A percentile compares a stretch with the other conserved stretches of the same genome.
Evolutionary conservation across 2,329 filamentous ascomycete genomes (phyloP).

Genomic region (Graphilbum sp.): DNA sequence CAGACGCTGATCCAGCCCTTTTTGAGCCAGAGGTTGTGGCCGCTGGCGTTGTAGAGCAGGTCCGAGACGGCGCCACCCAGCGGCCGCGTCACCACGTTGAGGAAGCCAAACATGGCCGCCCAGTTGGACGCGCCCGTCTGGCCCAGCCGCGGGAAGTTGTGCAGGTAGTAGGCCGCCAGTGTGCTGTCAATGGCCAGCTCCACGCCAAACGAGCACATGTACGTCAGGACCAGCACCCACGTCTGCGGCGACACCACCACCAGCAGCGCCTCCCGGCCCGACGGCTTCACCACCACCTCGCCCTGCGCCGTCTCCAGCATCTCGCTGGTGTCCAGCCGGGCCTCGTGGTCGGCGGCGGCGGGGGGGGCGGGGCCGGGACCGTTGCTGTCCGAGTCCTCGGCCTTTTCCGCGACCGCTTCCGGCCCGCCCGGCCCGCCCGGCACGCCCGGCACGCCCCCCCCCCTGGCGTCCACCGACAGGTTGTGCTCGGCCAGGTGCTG

Average conservation of each 20-base stretch:
- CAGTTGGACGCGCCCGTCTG: conserved; percentile 42
- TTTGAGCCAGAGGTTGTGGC: conserved; percentile 24
- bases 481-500: conserved; percentile 33
- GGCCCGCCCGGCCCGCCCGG: not conserved
- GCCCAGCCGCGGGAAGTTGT: conserved; percentile 39
- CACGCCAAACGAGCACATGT: conserved; percentile 46
- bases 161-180: conserved; percentile 40
- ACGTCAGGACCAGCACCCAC: conserved; percentile 36
- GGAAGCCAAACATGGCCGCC: conserved; percentile 59
- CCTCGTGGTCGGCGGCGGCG: conserved; percentile 23
- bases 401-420: not conserved
- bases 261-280: conserved; percentile 26
- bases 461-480: conserved; percentile 9
- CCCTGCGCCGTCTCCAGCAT: conserved; percentile 37
- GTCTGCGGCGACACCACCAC: conserved; percentile 38
- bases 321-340: conserved; percentile 29
- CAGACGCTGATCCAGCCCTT: conserved; percentile 44
- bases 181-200: conserved; percentile 47
- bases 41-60: conserved; percentile 24
- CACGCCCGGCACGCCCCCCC: conserved; percentile 18
- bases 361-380: not conserved
- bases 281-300: conserved; percentile 37
- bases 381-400: not conserved
- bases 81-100: conserved; percentile 53
- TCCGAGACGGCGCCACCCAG: conserved; percentile 44